Evolutionary conservation across 2,329 filamentous ascomycete genomes (phyloP), one percentile per base, ranked within the genome.

Genomic region (Aquanectria penicillioides): DNA sequence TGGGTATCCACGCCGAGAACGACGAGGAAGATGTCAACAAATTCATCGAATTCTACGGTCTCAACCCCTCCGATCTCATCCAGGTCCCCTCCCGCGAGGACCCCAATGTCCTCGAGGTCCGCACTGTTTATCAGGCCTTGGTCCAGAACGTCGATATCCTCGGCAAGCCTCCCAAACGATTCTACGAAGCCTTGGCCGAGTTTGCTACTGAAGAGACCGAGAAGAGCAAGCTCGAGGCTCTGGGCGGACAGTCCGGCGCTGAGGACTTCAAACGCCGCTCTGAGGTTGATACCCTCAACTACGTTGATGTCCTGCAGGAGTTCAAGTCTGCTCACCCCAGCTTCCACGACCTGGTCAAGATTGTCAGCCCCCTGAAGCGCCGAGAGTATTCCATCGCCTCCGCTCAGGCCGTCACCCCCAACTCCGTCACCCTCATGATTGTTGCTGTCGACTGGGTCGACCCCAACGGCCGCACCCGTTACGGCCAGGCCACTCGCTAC

Each of bases 351-450:
- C 89, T 99, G 56, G 86, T 91, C 63, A 90, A 89, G 71, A 93
- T 99, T 61, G 91, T 99, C 65, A 86, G 84, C 65, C 94, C 95
- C 11, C 89, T 97, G 82, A 99, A 99, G 86, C 92, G 95, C 61
- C 88, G 95, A 71, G 95, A 99, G 79, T 99, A 99, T 85, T 97
- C 93, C n/a, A 98, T 99, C 68, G 95, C 95, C 17, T 98, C 95
- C 3, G 95, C 93, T 53, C 95, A 99, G 80, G 93, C 94, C 70
- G 94, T 98, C 34, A 94, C 92, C 1, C 94, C 95, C 17, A 94
- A 83, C 72, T 89, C 87, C n/a, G 93, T 99, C 57, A 87, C 94
- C 8, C 87, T 99, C 64, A 95, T 98, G 88, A 96, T 99, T 72
- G 95, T 99, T 60, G 96, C 95, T 4, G 95, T 99, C 71, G 89